phyloP scores from a whole-genome alignment of 75 land plant species.

The Isoetes taiwanensis region DNA sequence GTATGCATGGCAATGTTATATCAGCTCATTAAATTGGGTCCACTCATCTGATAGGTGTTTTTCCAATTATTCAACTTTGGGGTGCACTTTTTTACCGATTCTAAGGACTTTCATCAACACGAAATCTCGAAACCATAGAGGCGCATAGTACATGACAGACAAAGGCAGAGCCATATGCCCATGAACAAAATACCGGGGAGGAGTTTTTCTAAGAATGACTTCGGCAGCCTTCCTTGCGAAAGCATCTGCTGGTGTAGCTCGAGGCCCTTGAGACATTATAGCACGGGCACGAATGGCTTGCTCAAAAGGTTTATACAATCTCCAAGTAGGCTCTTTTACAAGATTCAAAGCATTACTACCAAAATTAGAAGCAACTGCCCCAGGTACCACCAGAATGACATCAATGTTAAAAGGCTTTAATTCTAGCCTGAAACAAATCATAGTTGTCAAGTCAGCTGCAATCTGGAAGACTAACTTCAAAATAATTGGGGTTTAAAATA shows the following conservation, averaged over 20 bases:
- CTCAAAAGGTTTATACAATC: conserved; percentile 60
- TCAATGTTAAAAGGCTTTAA: conserved; percentile 57
- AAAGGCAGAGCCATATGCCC: conserved; percentile 39
- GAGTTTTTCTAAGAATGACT: conserved; percentile 38
- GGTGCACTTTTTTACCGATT: too few species aligned
- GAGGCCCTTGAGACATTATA: conserved; percentile 35
- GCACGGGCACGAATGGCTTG: conserved; percentile 33
- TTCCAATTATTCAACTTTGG: too few species aligned
- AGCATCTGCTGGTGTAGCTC: conserved; percentile 53
- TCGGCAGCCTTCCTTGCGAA: conserved; percentile 67
- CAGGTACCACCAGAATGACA: conserved; percentile 70
- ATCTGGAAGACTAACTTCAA: too few species aligned
- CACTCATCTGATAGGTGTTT: too few species aligned
- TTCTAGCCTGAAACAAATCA: conserved; percentile 74
- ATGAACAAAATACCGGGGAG: conserved; percentile 53
- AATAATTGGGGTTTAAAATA: too few species aligned
- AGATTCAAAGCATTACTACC: conserved; percentile 36
- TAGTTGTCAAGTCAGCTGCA: too few species aligned
- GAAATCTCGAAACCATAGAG: conserved; percentile 45
- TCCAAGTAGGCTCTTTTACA: conserved; percentile 53
- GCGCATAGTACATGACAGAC: conserved; percentile 46
- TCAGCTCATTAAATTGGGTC: too few species aligned
- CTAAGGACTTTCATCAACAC: conserved; percentile 18
- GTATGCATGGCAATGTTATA: too few species aligned
- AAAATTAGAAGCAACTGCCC: conserved; percentile 63